phyloP scores from a whole-genome alignment of 1,284 basidiomycete genomes.

The Puccinia triticina region DNA sequence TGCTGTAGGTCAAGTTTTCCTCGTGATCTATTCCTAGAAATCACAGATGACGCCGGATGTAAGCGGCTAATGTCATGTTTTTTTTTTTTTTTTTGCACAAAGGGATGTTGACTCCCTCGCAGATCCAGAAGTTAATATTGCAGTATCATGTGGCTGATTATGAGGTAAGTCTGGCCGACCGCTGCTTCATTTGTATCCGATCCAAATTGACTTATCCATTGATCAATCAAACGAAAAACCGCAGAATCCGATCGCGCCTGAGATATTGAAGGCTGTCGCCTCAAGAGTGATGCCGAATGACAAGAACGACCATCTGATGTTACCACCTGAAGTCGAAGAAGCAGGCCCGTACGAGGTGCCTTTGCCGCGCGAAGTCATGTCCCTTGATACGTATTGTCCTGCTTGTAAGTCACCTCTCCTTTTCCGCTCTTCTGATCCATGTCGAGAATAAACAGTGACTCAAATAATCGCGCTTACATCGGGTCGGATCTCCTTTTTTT shows the following conservation, averaged over 20 bases:
- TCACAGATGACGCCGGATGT: conserved; percentile 86
- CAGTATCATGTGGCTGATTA: conserved; percentile 99
- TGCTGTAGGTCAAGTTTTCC: conserved; percentile 35
- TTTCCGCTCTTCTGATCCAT: background rate
- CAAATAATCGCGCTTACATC: no score
- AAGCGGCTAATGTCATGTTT: background rate
- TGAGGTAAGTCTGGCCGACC: conserved; percentile 68
- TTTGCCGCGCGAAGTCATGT: conserved; percentile 64
- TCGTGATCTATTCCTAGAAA: background rate
- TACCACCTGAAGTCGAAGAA: conserved; percentile 92
- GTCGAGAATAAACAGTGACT: no score
- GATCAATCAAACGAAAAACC: conserved; percentile 49
- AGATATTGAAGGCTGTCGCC: conserved; percentile 93
- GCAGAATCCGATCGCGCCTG: conserved; percentile 90
- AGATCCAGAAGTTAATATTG: conserved; percentile 97
- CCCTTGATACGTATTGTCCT: conserved; percentile 53
- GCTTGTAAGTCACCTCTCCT: conserved; percentile 42
- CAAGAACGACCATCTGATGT: conserved; percentile 88
- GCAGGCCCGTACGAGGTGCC: conserved; percentile 88
- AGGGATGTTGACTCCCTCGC: conserved; percentile 99
- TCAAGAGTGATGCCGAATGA: conserved; percentile 91
- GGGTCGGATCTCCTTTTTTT: background rate
- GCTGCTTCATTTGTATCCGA: background rate
- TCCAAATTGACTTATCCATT: conserved; percentile 2
- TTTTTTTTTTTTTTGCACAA: conserved; percentile 76